These are phyloP conservation scores for Fusarium bulbicola DNA, from an alignment of 2,329 filamentous ascomycete genomes.

Conservation along the genomic window DNA sequence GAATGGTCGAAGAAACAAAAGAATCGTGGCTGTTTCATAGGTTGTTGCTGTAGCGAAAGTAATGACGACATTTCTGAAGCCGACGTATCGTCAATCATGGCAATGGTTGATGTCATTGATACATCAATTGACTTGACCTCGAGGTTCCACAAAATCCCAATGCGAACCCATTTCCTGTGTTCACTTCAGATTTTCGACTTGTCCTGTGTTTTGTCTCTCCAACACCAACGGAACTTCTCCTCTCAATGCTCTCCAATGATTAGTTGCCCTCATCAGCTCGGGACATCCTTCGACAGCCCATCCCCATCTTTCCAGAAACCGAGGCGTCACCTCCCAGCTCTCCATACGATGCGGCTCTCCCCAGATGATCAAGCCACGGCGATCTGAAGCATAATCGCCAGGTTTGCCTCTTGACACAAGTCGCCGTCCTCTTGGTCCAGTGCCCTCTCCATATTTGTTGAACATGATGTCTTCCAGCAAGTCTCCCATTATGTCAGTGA, in stretches of 20 bases:
- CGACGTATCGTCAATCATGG: not conserved
- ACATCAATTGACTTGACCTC: not conserved
- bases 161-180: too few species aligned
- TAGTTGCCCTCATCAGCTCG: slow-evolving; percentile 1
- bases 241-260: slow-evolving; percentile 5
- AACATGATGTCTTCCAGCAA: slow-evolving; percentile 3
- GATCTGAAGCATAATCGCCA: not conserved
- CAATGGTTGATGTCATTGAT: slow-evolving; percentile 31
- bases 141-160: slow-evolving; percentile 1
- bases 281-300: slow-evolving; percentile 6
- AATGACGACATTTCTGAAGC: slow-evolving; percentile 23
- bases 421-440: not conserved
- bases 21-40: not conserved
- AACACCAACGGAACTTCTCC: not conserved
- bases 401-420: not conserved
- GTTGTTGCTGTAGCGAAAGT: not conserved
- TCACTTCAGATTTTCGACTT: too few species aligned
- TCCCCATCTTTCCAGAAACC: slow-evolving; percentile 6
- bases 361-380: slow-evolving; percentile 1
- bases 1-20: not conserved
- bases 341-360: not conserved
- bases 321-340: slow-evolving; percentile 7
- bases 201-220: not conserved
- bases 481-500: slow-evolving; percentile 1
- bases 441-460: slow-evolving; percentile 7